These are phyloP conservation scores for Endocladia muricata DNA, from an alignment of 31 red algal genomes.

Conservation along the genomic window DNA sequence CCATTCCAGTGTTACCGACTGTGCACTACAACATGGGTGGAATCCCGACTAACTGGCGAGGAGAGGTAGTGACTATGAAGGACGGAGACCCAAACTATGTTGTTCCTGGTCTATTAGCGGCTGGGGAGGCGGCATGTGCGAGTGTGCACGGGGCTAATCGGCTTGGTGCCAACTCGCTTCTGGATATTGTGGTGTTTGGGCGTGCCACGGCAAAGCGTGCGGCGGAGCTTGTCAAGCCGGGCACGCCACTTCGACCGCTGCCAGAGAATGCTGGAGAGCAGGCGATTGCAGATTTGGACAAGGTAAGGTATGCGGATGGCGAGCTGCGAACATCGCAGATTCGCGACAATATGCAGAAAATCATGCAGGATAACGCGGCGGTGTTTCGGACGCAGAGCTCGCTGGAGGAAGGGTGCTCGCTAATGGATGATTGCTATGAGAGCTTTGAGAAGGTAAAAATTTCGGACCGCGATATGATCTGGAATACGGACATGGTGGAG, in stretches of 20 bases:
- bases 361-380: conserved; percentile 90
- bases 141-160: conserved; percentile 96
- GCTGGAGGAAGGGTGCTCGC: conserved; percentile 73
- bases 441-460: conserved; percentile 70
- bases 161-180: conserved; percentile 90
- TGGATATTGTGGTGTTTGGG: conserved; percentile 99
- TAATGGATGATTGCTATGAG: conserved; percentile 78
- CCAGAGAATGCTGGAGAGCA: conserved; percentile 59
- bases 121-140: conserved; percentile 93
- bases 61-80: conserved; percentile 83
- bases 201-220: conserved; percentile 68
- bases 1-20: conserved; percentile 94
- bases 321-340: conserved; percentile 59
- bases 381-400: conserved; percentile 84
- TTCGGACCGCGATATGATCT: conserved; percentile 84
- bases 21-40: conserved; percentile 99
- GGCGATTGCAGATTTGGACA: conserved; percentile 80
- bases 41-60: conserved; percentile 95
- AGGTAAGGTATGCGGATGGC: conserved; percentile 78
- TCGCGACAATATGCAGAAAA: conserved; percentile 85
- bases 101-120: conserved; percentile 88
- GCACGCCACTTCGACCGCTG: conserved; percentile 54
- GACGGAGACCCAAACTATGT: conserved; percentile 64
- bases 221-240: conserved; percentile 72
- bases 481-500: conserved; percentile 96